Conservation (phyloP, 176 grass and related monocot species). For the Coix lacrymajobi region DNA sequence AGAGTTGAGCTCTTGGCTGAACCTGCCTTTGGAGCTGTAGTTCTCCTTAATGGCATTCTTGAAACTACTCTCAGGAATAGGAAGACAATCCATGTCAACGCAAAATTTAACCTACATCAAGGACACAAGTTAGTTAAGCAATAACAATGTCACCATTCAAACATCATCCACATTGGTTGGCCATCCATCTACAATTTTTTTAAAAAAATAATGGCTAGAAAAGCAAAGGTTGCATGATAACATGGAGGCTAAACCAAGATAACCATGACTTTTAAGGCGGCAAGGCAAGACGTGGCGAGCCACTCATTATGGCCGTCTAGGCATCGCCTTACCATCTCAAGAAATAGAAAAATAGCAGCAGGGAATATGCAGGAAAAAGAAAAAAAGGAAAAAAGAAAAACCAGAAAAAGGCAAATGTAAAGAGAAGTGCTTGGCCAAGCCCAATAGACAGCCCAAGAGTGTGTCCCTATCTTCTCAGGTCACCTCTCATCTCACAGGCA, state of each 20-base stretch:
- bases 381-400: no score
- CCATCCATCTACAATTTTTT: constrained; percentile 13
- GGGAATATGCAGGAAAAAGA: no score
- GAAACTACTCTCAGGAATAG: constrained; percentile 54
- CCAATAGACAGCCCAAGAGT: no score
- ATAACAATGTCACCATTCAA: background rate
- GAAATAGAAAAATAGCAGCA: no score
- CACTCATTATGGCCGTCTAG: no score
- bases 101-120: constrained; percentile 57
- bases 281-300: no score
- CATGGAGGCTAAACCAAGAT: background rate
- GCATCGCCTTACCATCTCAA: no score
- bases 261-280: no score
- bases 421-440: no score
- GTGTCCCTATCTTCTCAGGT: no score
- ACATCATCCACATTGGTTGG: background rate
- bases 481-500: no score
- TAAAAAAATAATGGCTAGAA: background rate
- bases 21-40: constrained; percentile 55
- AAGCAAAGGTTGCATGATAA: background rate
- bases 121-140: background rate
- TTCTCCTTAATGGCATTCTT: constrained; percentile 68
- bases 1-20: constrained; percentile 47
- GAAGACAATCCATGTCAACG: constrained; percentile 52
- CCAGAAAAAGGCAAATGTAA: no score